Evolutionary conservation across 176 grass and related monocot species (phyloP), one percentile per base, ranked within the genome.

Genomic region (Dactylis glomerata): DNA sequence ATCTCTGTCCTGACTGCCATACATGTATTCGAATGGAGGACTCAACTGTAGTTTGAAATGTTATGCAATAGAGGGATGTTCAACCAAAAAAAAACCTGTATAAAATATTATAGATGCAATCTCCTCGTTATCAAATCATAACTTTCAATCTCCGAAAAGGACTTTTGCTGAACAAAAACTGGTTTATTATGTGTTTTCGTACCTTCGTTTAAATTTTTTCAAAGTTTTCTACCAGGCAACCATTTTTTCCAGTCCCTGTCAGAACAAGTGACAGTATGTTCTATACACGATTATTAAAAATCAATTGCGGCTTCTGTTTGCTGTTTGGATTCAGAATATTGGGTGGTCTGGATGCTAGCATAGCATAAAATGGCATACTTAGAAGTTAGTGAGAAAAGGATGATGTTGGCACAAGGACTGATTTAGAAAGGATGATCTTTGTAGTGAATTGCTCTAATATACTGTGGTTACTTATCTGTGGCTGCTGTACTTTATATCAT

Each of bases 291-390:
- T 74, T 31, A 50, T 51, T 32, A 15, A 50, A 74, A 74, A 50
- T 20, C 45, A 72, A 72, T 75, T 75, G 8, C 17, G 27, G 15
- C 45, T 9, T 13, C 45, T 51, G 31, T 75, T 51, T 51, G 8
- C 27, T 75, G 16, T 51, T 74, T 75, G 17, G 16, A 32, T 75
- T 75, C 71, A 75, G 71, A 68, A 49, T 74, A 51, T 6, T 75
- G 27, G 26, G 40, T 68, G 62, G 62, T 32, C 62, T 9, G 62
- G 38, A 68, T 68, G 66, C 66, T 41, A 69, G 36, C 66, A 69
- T 41, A 69, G 36, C 66, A 69, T 41, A 69, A 69, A 69, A 69
- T 19, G n/a, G 20, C 20, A 23, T 40, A 0, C 6, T 69, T 69
- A 69, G 34, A 69, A 37, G 20, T 40, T 69, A 23, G 20, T 69